Evolutionary conservation across 1,284 basidiomycete species (phyloP).

Genomic region (Inonotus hispidus): DNA sequence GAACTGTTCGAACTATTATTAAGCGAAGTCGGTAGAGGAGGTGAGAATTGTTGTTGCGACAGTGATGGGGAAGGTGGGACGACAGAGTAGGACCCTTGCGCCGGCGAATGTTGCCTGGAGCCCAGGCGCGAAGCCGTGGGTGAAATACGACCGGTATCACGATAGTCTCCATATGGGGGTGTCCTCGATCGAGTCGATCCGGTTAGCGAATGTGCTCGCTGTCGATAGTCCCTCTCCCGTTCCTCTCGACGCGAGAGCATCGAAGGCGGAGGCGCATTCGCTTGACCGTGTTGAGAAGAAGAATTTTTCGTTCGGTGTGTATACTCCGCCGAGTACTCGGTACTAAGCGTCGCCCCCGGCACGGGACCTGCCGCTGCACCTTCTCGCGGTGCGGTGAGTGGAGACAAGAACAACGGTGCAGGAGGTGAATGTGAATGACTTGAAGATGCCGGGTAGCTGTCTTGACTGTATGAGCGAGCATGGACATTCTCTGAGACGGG

Average conservation of each 20-base stretch:
- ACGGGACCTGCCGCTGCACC: constrained; percentile 4
- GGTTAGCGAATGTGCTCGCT: constrained; percentile 2
- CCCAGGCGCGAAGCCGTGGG: background rate
- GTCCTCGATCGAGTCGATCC: constrained; percentile 9
- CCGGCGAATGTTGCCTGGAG: constrained; percentile 1
- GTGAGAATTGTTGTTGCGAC: constrained; percentile 5
- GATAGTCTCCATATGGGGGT: constrained; percentile 10
- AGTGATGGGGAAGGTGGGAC: constrained; percentile 1
- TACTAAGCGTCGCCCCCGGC: constrained; percentile 7
- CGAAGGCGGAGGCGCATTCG: background rate
- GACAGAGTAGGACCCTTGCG: constrained; percentile 10
- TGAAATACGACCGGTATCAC: background rate
- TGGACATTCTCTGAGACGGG: constrained; percentile 5
- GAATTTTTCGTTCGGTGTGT: constrained; percentile 10
- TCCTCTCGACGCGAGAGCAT: constrained; percentile 14
- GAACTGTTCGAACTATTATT: background rate
- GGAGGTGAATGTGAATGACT: constrained; percentile 16
- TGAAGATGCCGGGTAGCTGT: background rate
- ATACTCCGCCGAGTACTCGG: constrained; percentile 17
- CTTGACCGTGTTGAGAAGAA: constrained; percentile 7
- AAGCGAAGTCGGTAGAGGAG: background rate
- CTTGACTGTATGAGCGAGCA: constrained; percentile 13
- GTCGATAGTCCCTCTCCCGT: constrained; percentile 20
- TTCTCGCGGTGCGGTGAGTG: background rate
- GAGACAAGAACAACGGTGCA: constrained; percentile 20